A percentile compares a stretch with the other conserved stretches of the same genome.
Conservation (phyloP, 2,329 filamentous ascomycete species). For the Botrytis fragariae region DNA sequence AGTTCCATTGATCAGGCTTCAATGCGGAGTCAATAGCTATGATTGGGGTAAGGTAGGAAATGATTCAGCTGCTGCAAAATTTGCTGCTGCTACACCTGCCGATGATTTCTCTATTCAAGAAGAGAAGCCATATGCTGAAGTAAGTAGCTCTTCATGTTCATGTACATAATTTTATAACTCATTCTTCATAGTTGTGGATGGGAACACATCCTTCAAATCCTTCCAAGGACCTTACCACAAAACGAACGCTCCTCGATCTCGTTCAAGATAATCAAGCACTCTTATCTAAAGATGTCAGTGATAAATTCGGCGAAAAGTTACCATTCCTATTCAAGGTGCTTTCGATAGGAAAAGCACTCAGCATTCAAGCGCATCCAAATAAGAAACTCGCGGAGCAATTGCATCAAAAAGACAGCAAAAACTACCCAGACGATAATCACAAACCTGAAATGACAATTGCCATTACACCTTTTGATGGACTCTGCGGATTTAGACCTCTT, state of each 20-base stretch:
- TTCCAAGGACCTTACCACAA: conserved; percentile 81
- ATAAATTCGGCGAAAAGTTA: conserved; percentile 76
- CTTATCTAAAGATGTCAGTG: conserved; percentile 68
- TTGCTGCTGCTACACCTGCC: conserved; percentile 78
- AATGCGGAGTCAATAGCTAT: conserved; percentile 95
- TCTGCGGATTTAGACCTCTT: conserved; percentile 91
- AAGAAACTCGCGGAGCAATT: conserved; percentile 90
- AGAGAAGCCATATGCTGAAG: conserved; percentile 93
- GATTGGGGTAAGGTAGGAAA: conserved; percentile 96
- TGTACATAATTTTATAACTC: conserved; percentile 40
- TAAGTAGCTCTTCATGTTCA: conserved; percentile 38
- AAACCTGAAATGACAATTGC: conserved; percentile 99
- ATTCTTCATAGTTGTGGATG: conserved; percentile 80
- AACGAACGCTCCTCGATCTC: conserved; percentile 81
- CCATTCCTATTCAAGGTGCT: conserved; percentile 98
- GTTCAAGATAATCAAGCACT: conserved; percentile 83
- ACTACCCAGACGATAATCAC: conserved; percentile 99
- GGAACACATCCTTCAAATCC: conserved; percentile 95
- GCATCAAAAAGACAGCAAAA: conserved; percentile 80
- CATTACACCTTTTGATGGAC: conserved; percentile 90
- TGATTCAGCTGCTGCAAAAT: conserved; percentile 84
- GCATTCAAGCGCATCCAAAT: conserved; percentile 95
- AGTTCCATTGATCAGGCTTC: conserved; percentile 79
- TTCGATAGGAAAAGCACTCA: conserved; percentile 91
- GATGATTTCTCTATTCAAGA: conserved; percentile 73